Conservation (phyloP, 345 rosid genomes). For the Euphorbia lathyris region DNA sequence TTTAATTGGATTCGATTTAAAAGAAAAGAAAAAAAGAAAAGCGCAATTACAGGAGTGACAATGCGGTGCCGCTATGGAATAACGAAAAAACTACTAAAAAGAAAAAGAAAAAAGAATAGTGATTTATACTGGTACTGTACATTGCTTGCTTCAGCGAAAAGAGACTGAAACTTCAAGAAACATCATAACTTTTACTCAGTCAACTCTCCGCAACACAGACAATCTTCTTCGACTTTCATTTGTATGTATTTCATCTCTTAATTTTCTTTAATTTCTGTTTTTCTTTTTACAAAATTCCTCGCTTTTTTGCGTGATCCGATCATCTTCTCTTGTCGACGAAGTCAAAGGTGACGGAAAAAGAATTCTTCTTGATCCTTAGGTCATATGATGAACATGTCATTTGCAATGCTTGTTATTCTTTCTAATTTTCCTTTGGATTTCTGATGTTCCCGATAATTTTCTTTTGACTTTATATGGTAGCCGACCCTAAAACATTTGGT, state of each 20-base stretch:
- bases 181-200: slow-evolving; percentile 1
- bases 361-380: not conserved
- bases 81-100: not conserved
- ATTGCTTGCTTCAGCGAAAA: not conserved
- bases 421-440: not conserved
- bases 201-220: not conserved
- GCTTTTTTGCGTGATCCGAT: slow-evolving; percentile 9
- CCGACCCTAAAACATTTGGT: not conserved
- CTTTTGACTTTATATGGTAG: not conserved
- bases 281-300: no score
- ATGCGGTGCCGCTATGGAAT: no score
- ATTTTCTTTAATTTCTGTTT: not conserved
- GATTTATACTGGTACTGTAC: not conserved
- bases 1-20: no score
- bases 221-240: not conserved
- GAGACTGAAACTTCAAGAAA: slow-evolving; percentile 16
- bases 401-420: not conserved
- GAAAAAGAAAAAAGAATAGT: not conserved
- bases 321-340: not conserved
- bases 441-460: not conserved
- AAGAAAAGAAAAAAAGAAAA: no score
- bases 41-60: no score
- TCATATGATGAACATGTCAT: no score
- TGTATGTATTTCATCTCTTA: not conserved
- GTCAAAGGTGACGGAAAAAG: not conserved